A percentile compares a stretch with the other conserved stretches of the same genome.
Evolutionary conservation across 306 rosid species (phyloP).

Genomic region (Hippophae gyantsensis): DNA sequence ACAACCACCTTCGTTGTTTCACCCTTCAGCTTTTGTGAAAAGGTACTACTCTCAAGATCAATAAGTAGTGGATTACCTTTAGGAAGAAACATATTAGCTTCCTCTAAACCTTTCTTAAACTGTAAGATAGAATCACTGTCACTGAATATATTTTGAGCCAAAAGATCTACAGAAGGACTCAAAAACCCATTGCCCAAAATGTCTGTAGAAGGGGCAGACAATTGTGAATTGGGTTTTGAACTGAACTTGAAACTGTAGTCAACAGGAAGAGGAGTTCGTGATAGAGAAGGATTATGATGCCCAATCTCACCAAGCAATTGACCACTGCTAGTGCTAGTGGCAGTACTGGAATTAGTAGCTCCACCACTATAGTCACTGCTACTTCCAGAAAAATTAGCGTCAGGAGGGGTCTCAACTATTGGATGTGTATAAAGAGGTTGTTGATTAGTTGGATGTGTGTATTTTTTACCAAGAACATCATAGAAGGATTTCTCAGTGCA

Average conservation of each 20-base stretch:
- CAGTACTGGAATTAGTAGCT: constrained; percentile 4
- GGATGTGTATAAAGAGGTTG: constrained; percentile 10
- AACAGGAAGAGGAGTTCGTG: constrained; percentile 24
- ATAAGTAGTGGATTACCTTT: constrained; percentile 29
- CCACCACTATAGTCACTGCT: constrained; percentile 15
- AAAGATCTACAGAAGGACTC: constrained; percentile 26
- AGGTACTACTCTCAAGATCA: constrained; percentile 26
- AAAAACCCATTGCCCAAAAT: constrained; percentile 25
- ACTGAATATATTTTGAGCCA: constrained; percentile 59
- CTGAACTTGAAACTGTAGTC: constrained; percentile 20
- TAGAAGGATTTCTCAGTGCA: constrained; percentile 80
- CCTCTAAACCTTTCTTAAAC: constrained; percentile 72
- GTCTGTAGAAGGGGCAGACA: constrained; percentile 18
- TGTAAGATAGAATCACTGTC: constrained; percentile 54
- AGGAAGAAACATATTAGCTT: constrained; percentile 86
- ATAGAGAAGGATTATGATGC: constrained; percentile 28
- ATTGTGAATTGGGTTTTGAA: constrained; percentile 15
- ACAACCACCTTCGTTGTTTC: constrained; percentile 8
- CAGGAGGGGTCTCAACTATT: constrained; percentile 17
- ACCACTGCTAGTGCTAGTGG: constrained; percentile 3
- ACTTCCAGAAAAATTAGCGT: constrained; percentile 8
- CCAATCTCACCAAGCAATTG: constrained; percentile 19
- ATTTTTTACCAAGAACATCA: constrained; percentile 48
- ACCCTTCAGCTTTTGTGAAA: constrained; percentile 19
- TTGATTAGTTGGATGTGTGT: constrained; percentile 30